Conservation (phyloP, 2,329 filamentous ascomycete species). For the Monilinia fructicola region DNA sequence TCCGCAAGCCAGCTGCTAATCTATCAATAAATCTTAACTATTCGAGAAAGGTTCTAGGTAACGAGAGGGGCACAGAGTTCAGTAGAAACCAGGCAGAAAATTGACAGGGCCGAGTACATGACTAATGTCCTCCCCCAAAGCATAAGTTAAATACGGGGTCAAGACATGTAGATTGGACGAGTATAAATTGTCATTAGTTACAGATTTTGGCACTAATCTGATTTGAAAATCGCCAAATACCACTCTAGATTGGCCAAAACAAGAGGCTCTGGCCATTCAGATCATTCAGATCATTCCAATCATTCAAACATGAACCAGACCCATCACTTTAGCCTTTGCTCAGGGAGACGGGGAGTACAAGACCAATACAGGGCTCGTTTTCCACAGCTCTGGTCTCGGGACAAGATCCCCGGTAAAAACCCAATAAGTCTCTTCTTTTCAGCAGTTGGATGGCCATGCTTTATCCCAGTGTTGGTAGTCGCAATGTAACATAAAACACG, state of each 20-base stretch:
- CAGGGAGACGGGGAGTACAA: not conserved
- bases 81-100: not conserved
- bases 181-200: no score
- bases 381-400: slow-evolving; percentile 19
- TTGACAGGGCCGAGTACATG: not conserved
- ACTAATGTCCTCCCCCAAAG: not conserved
- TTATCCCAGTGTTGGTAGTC: slow-evolving; percentile 3
- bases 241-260: no score
- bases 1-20: slow-evolving; percentile 10
- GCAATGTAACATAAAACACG: slow-evolving; percentile 10
- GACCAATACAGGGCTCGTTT: slow-evolving; percentile 4
- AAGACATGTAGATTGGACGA: no score
- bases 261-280: no score
- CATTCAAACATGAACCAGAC: no score
- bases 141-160: no score
- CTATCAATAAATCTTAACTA: slow-evolving; percentile 13
- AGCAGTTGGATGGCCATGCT: slow-evolving; percentile 8
- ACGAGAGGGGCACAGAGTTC: not conserved
- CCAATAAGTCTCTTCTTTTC: not conserved
- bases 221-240: no score
- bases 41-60: slow-evolving; percentile 11
- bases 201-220: no score
- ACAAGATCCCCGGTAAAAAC: slow-evolving; percentile 15
- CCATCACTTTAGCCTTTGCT: no score
- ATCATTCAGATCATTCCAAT: no score